Evolutionary conservation across 495 filamentous ascomycete species (phyloP).

Genomic region (Penicillium parvum): DNA sequence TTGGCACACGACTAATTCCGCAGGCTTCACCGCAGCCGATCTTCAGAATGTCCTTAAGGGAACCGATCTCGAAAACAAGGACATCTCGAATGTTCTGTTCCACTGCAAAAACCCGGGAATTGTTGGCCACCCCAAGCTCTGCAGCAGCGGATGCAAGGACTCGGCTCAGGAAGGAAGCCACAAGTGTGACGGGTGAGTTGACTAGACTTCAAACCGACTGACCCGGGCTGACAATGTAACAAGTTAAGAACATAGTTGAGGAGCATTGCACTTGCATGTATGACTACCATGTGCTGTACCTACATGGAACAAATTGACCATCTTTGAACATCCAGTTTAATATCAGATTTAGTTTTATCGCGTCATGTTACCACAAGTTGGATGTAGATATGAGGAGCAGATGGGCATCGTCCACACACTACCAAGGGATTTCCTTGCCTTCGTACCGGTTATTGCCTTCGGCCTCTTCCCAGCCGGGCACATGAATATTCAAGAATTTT

Average conservation of each 20-base stretch:
- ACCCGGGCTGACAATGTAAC: too few species aligned
- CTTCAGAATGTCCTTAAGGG: conserved; percentile 29
- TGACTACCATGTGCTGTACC: too few species aligned
- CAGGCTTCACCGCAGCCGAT: conserved; percentile 35
- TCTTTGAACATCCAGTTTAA: too few species aligned
- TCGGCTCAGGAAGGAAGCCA: conserved; percentile 32
- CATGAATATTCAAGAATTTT: conserved; percentile 41
- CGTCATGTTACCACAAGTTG: too few species aligned
- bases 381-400: too few species aligned
- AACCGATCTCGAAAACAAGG: conserved; percentile 28
- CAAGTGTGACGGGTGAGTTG: conserved; percentile 23
- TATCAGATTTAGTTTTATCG: too few species aligned
- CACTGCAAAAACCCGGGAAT: conserved; percentile 39
- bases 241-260: too few species aligned
- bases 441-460: conserved; percentile 34
- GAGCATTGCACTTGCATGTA: too few species aligned
- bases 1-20: background rate
- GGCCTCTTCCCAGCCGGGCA: conserved; percentile 40
- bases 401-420: too few species aligned
- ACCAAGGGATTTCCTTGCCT: conserved; percentile 35
- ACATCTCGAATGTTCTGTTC: conserved; percentile 30
- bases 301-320: too few species aligned
- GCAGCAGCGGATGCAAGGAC: conserved; percentile 30
- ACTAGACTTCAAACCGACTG: too few species aligned
- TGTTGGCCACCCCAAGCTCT: conserved; percentile 36